Evolutionary conservation across 2,329 filamentous ascomycete genomes (phyloP).

Genomic region (Nemania diffusa): DNA sequence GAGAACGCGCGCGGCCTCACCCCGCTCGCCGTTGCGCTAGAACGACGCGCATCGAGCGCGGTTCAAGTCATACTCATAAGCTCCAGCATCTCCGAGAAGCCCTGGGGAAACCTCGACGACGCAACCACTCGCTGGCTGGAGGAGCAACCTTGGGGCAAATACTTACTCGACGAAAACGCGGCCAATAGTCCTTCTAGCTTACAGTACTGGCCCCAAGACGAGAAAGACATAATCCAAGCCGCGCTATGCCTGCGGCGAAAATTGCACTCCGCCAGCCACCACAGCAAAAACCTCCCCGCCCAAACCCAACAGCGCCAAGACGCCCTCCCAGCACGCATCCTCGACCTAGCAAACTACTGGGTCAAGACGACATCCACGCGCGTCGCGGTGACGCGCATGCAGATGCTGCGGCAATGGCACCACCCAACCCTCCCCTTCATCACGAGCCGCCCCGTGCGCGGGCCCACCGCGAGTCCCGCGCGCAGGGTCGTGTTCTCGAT

Average conservation of each 20-base stretch:
- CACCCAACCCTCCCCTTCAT: conserved; percentile 23
- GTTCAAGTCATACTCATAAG: conserved; percentile 3
- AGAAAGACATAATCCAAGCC: conserved; percentile 14
- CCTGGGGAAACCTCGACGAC: not conserved
- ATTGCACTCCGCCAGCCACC: conserved; percentile 5
- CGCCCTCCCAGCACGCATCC: conserved; percentile 20
- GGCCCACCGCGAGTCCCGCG: conserved; percentile 3
- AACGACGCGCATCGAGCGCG: conserved; percentile 5
- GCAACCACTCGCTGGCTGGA: conserved; percentile 12
- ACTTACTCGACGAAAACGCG: not conserved
- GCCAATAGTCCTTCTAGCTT: not conserved
- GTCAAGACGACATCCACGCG: conserved; percentile 11
- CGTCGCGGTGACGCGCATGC: conserved; percentile 12
- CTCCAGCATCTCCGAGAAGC: not conserved
- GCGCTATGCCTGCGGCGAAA: conserved; percentile 9
- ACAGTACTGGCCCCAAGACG: conserved; percentile 9
- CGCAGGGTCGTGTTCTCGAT: conserved; percentile 20
- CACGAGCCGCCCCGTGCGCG: conserved; percentile 13
- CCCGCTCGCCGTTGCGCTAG: conserved; percentile 13
- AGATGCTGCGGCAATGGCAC: conserved; percentile 24
- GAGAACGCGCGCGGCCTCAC: conserved; percentile 15
- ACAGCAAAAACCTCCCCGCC: not conserved
- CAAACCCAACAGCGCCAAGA: not conserved
- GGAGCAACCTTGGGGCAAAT: conserved; percentile 18
- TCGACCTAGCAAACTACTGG: conserved; percentile 22